A percentile compares a stretch with the other conserved stretches of the same genome.
Evolutionary conservation across 1,139 yeast species (phyloP).

Genomic region (Chernovozyma aurita): DNA sequence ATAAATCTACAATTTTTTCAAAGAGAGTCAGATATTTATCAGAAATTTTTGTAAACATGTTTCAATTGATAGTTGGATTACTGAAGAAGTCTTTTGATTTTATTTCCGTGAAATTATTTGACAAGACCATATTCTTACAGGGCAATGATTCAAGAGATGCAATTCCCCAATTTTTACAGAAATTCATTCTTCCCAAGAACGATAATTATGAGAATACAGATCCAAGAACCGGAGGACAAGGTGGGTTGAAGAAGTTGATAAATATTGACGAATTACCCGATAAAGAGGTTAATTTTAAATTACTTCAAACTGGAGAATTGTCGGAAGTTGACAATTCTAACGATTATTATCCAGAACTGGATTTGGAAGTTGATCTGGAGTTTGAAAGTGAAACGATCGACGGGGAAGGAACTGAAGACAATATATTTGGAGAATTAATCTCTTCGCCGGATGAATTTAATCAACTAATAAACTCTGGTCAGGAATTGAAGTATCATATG

Average conservation of each 20-base stretch:
- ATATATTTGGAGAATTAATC: constrained; percentile 20
- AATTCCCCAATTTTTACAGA: constrained; percentile 25
- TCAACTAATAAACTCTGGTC: constrained; percentile 22
- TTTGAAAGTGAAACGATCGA: constrained; percentile 10
- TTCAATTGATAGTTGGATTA: constrained; percentile 23
- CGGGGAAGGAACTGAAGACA: not conserved
- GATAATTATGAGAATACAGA: not conserved
- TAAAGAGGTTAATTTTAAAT: constrained; percentile 17
- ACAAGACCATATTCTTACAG: not conserved
- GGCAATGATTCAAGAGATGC: constrained; percentile 11
- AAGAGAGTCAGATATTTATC: constrained; percentile 18
- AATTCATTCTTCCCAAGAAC: constrained; percentile 7
- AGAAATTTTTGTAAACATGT: constrained; percentile 16
- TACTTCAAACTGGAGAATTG: constrained; percentile 25
- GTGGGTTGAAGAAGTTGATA: constrained; percentile 2
- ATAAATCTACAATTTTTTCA: constrained; percentile 16
- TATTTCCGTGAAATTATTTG: not conserved
- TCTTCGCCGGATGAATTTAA: constrained; percentile 27
- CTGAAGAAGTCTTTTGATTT: constrained; percentile 18
- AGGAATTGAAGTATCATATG: constrained; percentile 6
- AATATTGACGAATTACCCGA: constrained; percentile 19
- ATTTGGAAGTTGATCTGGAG: constrained; percentile 18
- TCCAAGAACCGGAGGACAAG: not conserved
- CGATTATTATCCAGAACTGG: constrained; percentile 29
- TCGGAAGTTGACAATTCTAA: constrained; percentile 46